Percentiles rank a stretch among this genome's conserved stretches.
phyloP scores from a whole-genome alignment of 2,329 filamentous ascomycete genomes.

The Trichoderma pleuroti region DNA sequence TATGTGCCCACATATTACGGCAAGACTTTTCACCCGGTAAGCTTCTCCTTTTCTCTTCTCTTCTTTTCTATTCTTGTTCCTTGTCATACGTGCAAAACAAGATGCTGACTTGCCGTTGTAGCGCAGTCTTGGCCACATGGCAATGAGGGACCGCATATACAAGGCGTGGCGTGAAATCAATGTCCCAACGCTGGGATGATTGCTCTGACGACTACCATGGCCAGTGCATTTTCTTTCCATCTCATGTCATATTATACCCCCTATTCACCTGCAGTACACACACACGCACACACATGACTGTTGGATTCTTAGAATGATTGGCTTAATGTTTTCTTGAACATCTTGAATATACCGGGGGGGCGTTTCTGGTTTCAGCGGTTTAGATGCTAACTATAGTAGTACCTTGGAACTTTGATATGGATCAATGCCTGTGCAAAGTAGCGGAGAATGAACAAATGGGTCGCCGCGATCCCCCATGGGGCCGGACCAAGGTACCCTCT shows the following conservation, averaged over 20 bases:
- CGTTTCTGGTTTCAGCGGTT: neutral
- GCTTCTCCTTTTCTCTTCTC: conserved; percentile 9
- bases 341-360: neutral
- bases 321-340: neutral
- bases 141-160: conserved; percentile 31
- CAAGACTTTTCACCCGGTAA: conserved; percentile 44
- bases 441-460: neutral
- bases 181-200: neutral
- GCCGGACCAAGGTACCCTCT: neutral
- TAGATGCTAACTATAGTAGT: neutral
- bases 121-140: conserved; percentile 38
- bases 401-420: neutral
- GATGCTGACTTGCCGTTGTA: conserved; percentile 17
- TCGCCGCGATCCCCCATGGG: neutral
- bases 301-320: neutral
- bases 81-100: no score
- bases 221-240: neutral
- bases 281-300: neutral
- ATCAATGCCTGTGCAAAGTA: neutral
- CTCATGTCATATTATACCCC: neutral
- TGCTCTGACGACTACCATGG: no score
- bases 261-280: neutral
- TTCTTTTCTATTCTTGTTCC: no score
- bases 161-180: conserved; percentile 23
- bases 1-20: conserved; percentile 46